These are phyloP conservation scores for Talaromyces sp. DNA, from an alignment of 2,329 filamentous ascomycete genomes.

Conservation along the genomic window DNA sequence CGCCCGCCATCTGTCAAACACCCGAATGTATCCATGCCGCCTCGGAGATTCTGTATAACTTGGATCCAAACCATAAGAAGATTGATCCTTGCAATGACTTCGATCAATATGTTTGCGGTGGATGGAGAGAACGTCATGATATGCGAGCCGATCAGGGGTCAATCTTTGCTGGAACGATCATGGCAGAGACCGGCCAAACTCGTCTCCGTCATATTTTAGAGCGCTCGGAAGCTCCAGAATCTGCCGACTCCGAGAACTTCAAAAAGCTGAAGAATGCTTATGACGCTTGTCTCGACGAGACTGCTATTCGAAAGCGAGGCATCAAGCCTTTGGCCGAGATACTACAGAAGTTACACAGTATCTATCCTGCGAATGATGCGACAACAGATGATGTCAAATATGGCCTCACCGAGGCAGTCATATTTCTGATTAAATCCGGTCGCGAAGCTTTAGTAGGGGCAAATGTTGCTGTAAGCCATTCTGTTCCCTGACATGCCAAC, in stretches of 20 bases:
- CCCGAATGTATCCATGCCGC: constrained; percentile 66
- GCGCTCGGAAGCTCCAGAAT: constrained; percentile 45
- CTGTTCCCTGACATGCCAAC: not conserved
- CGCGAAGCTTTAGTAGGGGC: constrained; percentile 38
- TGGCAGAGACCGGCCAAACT: constrained; percentile 63
- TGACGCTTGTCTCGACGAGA: constrained; percentile 66
- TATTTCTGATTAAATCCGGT: constrained; percentile 42
- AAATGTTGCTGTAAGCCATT: constrained; percentile 35
- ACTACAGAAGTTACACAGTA: constrained; percentile 55
- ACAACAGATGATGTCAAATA: constrained; percentile 23
- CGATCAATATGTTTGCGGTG: constrained; percentile 68
- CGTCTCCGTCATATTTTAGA: constrained; percentile 66
- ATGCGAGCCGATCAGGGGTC: constrained; percentile 65
- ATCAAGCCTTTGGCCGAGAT: constrained; percentile 59
- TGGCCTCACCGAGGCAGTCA: constrained; percentile 38
- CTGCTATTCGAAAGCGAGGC: constrained; percentile 58
- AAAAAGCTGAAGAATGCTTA: constrained; percentile 67
- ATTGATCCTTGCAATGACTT: constrained; percentile 72
- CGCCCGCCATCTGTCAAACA: constrained; percentile 53
- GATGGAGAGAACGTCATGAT: constrained; percentile 66
- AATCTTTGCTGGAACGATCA: constrained; percentile 62
- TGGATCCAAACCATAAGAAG: constrained; percentile 63
- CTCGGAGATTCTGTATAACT: constrained; percentile 63
- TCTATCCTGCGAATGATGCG: constrained; percentile 45
- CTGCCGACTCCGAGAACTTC: constrained; percentile 56